Evolutionary conservation across 768 basidiomycete genomes (phyloP).

Genomic region (Fibroporia radiculosa): DNA sequence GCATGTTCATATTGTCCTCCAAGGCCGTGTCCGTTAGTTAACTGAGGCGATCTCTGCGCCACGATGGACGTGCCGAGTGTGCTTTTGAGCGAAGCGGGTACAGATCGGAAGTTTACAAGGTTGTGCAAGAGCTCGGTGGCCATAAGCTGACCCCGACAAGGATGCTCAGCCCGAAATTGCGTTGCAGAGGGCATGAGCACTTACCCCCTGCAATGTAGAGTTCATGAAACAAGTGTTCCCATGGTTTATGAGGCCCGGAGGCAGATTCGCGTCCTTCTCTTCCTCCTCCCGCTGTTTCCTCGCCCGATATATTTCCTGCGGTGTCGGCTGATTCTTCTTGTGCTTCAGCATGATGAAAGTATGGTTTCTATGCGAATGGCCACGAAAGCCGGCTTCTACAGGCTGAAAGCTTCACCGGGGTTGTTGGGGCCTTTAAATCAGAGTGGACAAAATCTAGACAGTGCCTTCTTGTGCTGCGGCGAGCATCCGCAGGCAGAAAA

Average conservation of each 20-base stretch:
- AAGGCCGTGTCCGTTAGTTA: constrained; percentile 57
- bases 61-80: constrained; percentile 28
- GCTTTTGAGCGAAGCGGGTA: constrained; percentile 35
- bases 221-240: constrained; percentile 97
- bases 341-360: constrained; percentile 19
- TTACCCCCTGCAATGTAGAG: constrained; percentile 82
- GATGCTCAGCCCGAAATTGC: neutral
- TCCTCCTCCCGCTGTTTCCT: constrained; percentile 54
- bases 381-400: neutral
- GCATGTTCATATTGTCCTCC: constrained; percentile 44
- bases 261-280: constrained; percentile 51
- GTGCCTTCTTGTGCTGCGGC: too few relatives aligned
- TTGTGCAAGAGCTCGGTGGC: constrained; percentile 56
- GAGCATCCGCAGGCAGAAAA: too few relatives aligned
- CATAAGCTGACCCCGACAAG: constrained; percentile 43
- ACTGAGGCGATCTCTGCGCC: constrained; percentile 49
- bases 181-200: constrained; percentile 24
- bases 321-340: constrained; percentile 41
- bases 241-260: constrained; percentile 73
- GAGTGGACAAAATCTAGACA: too few relatives aligned
- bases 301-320: constrained; percentile 57
- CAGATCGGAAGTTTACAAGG: constrained; percentile 46
- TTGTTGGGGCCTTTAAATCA: too few relatives aligned
- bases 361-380: neutral
- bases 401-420: too few relatives aligned